phyloP scores from a whole-genome alignment of 2,329 filamentous ascomycete genomes.

The Parastagonospora nodorum region DNA sequence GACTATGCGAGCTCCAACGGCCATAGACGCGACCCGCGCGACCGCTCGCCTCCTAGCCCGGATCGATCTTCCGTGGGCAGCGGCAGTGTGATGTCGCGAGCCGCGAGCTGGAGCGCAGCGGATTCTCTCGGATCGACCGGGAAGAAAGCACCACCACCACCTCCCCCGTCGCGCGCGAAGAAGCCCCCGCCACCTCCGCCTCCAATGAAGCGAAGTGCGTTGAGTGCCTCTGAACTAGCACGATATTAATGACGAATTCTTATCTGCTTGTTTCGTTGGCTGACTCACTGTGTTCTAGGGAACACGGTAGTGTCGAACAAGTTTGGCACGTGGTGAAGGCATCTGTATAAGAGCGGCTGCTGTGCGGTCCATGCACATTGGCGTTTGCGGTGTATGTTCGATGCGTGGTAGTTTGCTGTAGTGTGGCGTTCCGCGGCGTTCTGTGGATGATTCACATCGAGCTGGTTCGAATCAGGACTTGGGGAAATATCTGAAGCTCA shows the following conservation, averaged over 20 bases:
- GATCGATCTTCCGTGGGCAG: conserved; percentile 49
- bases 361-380: conserved; percentile 24
- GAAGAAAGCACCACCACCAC: conserved; percentile 60
- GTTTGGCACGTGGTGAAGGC: conserved; percentile 18
- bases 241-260: conserved; percentile 35
- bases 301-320: conserved; percentile 16
- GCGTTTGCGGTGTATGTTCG: conserved; percentile 7
- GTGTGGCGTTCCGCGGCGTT: conserved; percentile 5
- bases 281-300: conserved; percentile 22
- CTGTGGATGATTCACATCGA: not conserved
- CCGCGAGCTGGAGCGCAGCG: conserved; percentile 55
- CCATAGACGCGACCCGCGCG: conserved; percentile 49
- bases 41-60: conserved; percentile 59
- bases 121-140: conserved; percentile 29
- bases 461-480: too few relatives aligned
- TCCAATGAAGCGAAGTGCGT: conserved; percentile 64
- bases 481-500: too few relatives aligned
- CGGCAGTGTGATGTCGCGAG: conserved; percentile 57
- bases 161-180: conserved; percentile 67
- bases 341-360: conserved; percentile 19
- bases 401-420: not conserved
- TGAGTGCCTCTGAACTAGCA: conserved; percentile 48
- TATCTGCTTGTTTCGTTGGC: conserved; percentile 11
- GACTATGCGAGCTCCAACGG: conserved; percentile 34
- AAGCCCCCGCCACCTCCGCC: conserved; percentile 69